Evolutionary conservation across 192 early-diverging fungal genomes (phyloP).

Genomic region (Umbelopsis sp.): DNA sequence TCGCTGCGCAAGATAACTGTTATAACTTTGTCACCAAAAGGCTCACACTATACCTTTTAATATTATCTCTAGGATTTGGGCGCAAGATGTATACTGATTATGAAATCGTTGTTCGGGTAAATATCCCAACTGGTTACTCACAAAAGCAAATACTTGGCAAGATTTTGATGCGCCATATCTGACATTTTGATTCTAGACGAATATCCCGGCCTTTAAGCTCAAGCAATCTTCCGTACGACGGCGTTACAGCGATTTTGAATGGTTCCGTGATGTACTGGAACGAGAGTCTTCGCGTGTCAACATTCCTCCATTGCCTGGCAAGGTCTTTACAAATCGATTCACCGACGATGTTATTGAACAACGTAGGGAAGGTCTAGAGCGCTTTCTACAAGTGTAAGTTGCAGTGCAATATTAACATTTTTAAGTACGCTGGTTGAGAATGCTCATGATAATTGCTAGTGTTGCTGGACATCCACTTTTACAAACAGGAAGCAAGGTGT

Average conservation of each 20-base stretch:
- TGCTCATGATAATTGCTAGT: constrained; percentile 39
- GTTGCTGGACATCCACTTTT: constrained; percentile 95
- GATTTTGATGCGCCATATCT: constrained; percentile 4
- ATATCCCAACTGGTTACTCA: constrained; percentile 18
- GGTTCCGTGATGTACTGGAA: constrained; percentile 94
- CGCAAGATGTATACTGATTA: constrained; percentile 94
- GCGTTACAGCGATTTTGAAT: constrained; percentile 98
- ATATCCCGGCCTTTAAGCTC: constrained; percentile 95
- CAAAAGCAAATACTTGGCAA: not conserved
- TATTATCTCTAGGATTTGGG: constrained; percentile 53
- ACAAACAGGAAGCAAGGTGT: constrained; percentile 94
- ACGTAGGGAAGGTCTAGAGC: constrained; percentile 86
- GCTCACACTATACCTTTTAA: not conserved
- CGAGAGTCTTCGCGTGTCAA: constrained; percentile 90
- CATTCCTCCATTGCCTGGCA: constrained; percentile 94
- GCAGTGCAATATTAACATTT: not conserved
- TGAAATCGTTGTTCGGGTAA: constrained; percentile 90
- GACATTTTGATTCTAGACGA: constrained; percentile 62
- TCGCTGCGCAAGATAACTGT: constrained; percentile 5
- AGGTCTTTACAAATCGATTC: constrained; percentile 95
- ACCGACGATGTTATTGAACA: constrained; percentile 95
- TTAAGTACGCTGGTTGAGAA: constrained; percentile 11
- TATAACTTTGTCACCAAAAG: no score
- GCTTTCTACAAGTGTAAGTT: constrained; percentile 93
- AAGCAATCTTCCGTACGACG: constrained; percentile 81